Base-by-base conservation (phyloP, 768 basidiomycete genomes). In the Gautieria morchelliformis region DNA sequence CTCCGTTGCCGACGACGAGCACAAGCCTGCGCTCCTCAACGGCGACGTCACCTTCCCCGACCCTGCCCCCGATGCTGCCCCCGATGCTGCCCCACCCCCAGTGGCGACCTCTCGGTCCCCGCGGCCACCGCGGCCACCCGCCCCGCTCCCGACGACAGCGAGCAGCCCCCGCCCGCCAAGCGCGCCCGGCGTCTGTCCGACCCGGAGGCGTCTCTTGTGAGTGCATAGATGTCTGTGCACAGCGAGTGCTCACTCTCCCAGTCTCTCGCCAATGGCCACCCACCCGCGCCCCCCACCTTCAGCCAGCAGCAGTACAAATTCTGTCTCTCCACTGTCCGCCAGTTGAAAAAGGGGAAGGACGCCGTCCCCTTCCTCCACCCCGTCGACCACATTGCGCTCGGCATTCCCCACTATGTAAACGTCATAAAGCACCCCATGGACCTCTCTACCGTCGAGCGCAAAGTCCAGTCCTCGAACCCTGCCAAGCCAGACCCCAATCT, bases 361-460 rank as follows among this genome's bases (percentile, higher is more conserved):
- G 82, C 91, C 0, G 66, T 68, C 1, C 84, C 93, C 1, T 99
- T 99, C 73, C 70, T 87, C 53, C 77, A 76, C 51, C 93, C 96
- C 19, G 96, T 99, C 57, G 96, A 99, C 69, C 78, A 85, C 20
- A 78, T 93, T 62, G 86, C 82, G 8, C 74, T 92, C 63, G 83
- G 82, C 60, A 82, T 91, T 60, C 95, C 93, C 9, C 92, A 95
- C 68, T 99, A 99, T 65, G 81, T 81, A 37, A 77, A 77, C 46
- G 83, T 98, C 67, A 82, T 99, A 71, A 89, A 85, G 66, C 81
- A 78, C 27, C 96, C 96, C 0, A 97, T 97, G 91, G 96, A 98
- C 68, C 79, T 99, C 47, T 78, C 83, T 3, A 96, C 95, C 45
- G 82, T 97, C 58, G 95, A 98, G 71, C 81, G 81, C 64, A 96